phyloP scores from a whole-genome alignment of 108 stramenopile species.

The Pinguiococcus pyrenoidosus region DNA sequence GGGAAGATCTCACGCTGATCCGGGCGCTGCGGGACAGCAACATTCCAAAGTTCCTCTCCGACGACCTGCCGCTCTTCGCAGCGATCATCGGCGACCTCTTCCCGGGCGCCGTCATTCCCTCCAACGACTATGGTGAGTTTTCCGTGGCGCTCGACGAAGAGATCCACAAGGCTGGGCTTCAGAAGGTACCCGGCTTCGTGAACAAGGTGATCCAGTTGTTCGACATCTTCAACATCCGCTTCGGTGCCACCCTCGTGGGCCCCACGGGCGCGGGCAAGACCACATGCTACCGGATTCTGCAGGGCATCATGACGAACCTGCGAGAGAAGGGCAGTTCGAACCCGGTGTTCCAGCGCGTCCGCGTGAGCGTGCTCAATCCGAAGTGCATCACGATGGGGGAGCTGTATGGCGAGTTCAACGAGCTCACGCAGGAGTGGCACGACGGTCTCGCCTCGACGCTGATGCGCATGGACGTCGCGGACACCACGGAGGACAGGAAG shows the following conservation, averaged over 20 bases:
- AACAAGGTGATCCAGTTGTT: conserved; percentile 53
- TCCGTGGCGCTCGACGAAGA: conserved; percentile 33
- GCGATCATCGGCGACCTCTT: conserved; percentile 46
- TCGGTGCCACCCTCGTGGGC: conserved; percentile 50
- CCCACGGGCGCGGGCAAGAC: conserved; percentile 54
- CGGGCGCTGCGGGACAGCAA: conserved; percentile 47
- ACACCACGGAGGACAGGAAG: conserved; percentile 3
- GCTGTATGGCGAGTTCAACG: conserved; percentile 55
- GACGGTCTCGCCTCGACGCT: conserved; percentile 53
- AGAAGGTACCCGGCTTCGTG: conserved; percentile 41
- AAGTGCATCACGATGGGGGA: conserved; percentile 62
- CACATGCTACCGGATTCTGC: conserved; percentile 40
- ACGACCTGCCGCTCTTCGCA: conserved; percentile 47
- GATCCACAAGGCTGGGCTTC: conserved; percentile 32
- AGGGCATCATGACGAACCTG: conserved; percentile 38
- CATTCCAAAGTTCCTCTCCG: conserved; percentile 51
- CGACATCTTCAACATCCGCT: conserved; percentile 56
- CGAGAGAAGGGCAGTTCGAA: conserved; percentile 24
- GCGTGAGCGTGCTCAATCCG: conserved; percentile 41
- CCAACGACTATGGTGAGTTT: conserved; percentile 50
- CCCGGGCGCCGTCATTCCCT: conserved; percentile 41
- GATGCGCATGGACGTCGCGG: conserved; percentile 38
- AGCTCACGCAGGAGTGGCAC: conserved; percentile 52
- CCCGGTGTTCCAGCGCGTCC: conserved; percentile 40
- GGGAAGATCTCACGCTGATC: conserved; percentile 45